Conservation (phyloP, 768 basidiomycete species). For the Mycena galericulata region DNA sequence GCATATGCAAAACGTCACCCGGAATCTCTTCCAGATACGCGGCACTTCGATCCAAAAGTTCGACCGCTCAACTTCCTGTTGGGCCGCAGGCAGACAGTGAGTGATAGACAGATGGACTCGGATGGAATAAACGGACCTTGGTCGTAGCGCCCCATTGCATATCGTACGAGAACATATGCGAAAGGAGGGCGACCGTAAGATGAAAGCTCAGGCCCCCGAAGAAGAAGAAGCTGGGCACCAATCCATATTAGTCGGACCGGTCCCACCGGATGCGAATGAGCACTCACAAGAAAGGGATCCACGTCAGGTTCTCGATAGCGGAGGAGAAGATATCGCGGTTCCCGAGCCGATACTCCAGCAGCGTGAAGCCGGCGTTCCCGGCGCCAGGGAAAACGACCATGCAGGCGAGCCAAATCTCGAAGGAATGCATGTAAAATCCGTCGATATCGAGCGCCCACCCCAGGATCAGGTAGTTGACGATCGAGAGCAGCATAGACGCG, state of each 20-base stretch:
- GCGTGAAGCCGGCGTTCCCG: slow-evolving; percentile 75
- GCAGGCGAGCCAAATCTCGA: slow-evolving; percentile 82
- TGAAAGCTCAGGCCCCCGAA: slow-evolving; percentile 83
- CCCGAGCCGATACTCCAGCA: slow-evolving; percentile 78
- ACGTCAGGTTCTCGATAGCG: slow-evolving; percentile 69
- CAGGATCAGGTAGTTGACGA: slow-evolving; percentile 78
- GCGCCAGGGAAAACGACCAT: slow-evolving; percentile 77
- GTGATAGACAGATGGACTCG: background rate
- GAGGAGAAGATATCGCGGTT: slow-evolving; percentile 62
- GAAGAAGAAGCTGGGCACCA: slow-evolving; percentile 73
- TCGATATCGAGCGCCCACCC: slow-evolving; percentile 73
- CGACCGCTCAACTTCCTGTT: slow-evolving; percentile 85
- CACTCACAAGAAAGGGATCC: slow-evolving; percentile 82
- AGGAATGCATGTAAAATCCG: slow-evolving; percentile 77
- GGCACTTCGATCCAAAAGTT: slow-evolving; percentile 95
- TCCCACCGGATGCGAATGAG: slow-evolving; percentile 8
- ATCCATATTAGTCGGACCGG: background rate
- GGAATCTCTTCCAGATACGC: slow-evolving; percentile 84
- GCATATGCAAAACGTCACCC: slow-evolving; percentile 70
- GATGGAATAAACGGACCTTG: slow-evolving; percentile 56
- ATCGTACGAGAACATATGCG: slow-evolving; percentile 81
- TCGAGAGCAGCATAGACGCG: slow-evolving; percentile 68
- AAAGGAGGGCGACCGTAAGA: slow-evolving; percentile 70
- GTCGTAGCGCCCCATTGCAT: slow-evolving; percentile 84
- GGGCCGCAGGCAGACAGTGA: background rate